Evolutionary conservation across 352 stramenopile species (phyloP).

Genomic region (Pythium oligandrum): DNA sequence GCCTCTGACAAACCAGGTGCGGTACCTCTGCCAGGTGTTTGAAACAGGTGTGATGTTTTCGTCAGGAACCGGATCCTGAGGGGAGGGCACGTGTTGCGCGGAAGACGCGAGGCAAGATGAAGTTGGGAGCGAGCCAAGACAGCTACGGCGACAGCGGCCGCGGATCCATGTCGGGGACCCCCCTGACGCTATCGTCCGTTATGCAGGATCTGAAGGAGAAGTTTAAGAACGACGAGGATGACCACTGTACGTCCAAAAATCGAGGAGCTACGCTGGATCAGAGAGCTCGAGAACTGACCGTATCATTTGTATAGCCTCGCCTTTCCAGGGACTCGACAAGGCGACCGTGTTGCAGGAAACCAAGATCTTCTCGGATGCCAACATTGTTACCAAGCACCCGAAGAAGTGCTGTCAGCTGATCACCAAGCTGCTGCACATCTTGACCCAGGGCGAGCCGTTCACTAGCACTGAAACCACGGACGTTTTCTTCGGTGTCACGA

Average conservation of each 20-base stretch:
- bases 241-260: constrained; percentile 55
- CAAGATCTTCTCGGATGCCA: constrained; percentile 98
- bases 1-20: constrained; percentile 1
- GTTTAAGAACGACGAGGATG: constrained; percentile 98
- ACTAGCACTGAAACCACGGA: constrained; percentile 94
- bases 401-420: constrained; percentile 99
- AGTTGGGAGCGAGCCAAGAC: constrained; percentile 53
- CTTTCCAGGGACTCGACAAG: constrained; percentile 95
- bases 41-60: constrained; percentile 13
- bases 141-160: constrained; percentile 35
- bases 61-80: constrained; percentile 7
- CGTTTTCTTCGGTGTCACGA: constrained; percentile 99
- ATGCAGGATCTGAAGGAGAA: constrained; percentile 98
- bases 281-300: constrained; percentile 4
- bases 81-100: constrained; percentile 15
- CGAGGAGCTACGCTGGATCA: constrained; percentile 1
- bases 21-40: constrained; percentile 1
- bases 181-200: constrained; percentile 70
- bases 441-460: constrained; percentile 97
- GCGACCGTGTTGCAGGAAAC: constrained; percentile 96
- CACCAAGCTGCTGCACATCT: constrained; percentile 97
- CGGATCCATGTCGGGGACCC: constrained; percentile 22
- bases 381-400: constrained; percentile 94
- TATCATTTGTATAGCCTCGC: constrained; percentile 51
- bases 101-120: constrained; percentile 32